Conservation (phyloP, 768 basidiomycete species). For the Suillus bovinus region DNA sequence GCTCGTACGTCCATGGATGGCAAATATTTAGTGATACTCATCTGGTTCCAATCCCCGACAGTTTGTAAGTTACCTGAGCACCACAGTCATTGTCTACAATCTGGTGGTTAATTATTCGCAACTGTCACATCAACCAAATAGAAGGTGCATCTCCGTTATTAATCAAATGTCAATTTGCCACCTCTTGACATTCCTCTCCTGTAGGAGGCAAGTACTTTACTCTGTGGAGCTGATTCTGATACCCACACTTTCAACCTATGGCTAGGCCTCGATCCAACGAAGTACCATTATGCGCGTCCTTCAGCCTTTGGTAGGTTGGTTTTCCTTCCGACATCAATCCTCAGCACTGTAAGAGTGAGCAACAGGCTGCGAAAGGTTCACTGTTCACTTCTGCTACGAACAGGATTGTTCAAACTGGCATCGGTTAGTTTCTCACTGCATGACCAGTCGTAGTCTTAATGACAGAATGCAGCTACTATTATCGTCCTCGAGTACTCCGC, state of each 20-base stretch:
- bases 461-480: too few species aligned
- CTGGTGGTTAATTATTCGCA: too few species aligned
- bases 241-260: neutral
- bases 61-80: too few species aligned
- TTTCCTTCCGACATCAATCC: neutral
- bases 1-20: neutral
- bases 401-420: too few species aligned
- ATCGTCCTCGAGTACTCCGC: too few species aligned
- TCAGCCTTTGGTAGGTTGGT: neutral
- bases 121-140: neutral
- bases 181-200: neutral
- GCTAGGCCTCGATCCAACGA: fast-evolving
- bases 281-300: fast-evolving
- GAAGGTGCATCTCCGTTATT: neutral
- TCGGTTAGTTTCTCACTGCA: too few species aligned
- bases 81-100: too few species aligned
- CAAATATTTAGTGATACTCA: too few species aligned
- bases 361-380: neutral
- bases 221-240: neutral
- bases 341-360: neutral
- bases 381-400: neutral
- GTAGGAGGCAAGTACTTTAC: neutral
- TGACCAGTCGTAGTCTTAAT: too few species aligned
- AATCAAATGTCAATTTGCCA: neutral
- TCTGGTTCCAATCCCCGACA: too few species aligned